A percentile compares a stretch with the other conserved stretches of the same genome.
Conservation (phyloP, 164 flowering plant species). For the Tinospora cordifolia region DNA sequence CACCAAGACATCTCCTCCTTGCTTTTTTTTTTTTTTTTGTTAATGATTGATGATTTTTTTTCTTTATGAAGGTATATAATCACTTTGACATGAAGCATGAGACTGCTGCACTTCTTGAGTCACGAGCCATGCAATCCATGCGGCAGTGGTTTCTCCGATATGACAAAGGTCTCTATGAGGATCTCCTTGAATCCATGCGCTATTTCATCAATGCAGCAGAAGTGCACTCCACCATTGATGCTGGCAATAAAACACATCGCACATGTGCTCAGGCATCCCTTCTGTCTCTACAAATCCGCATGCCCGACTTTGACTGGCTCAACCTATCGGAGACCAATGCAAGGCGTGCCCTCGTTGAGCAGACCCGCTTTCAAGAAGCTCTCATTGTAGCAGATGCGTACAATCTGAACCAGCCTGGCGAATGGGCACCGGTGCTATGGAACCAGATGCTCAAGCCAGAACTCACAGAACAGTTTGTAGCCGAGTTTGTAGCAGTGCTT, state of each 20-base stretch:
- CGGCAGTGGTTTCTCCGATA: constrained; percentile 57
- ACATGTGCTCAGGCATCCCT: constrained; percentile 94
- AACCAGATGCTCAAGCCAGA: constrained; percentile 97
- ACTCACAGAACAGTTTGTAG: constrained; percentile 72
- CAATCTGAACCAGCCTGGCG: constrained; percentile 82
- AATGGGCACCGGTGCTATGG: constrained; percentile 95
- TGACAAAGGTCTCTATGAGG: constrained; percentile 84
- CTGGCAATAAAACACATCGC: constrained; percentile 75
- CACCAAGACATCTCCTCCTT: background rate
- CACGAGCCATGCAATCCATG: constrained; percentile 60
- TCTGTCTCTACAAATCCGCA: constrained; percentile 88
- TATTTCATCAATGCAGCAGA: constrained; percentile 85
- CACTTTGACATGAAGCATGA: constrained; percentile 98
- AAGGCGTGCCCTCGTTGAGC: constrained; percentile 85
- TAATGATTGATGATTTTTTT: constrained; percentile 5
- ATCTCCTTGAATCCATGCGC: constrained; percentile 88
- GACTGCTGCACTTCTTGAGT: constrained; percentile 80
- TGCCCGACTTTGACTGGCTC: constrained; percentile 91
- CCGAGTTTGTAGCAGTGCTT: constrained; percentile 89
- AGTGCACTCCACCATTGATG: constrained; percentile 81
- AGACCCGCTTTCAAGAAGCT: constrained; percentile 95
- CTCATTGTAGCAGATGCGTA: constrained; percentile 94
- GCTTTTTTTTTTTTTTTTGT: background rate
- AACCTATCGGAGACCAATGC: constrained; percentile 83
- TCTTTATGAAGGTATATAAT: constrained; percentile 65